A percentile compares a stretch with the other conserved stretches of the same genome.
Evolutionary conservation across 768 basidiomycete species (phyloP).

Genomic region (Stropharia rugosoannulata): DNA sequence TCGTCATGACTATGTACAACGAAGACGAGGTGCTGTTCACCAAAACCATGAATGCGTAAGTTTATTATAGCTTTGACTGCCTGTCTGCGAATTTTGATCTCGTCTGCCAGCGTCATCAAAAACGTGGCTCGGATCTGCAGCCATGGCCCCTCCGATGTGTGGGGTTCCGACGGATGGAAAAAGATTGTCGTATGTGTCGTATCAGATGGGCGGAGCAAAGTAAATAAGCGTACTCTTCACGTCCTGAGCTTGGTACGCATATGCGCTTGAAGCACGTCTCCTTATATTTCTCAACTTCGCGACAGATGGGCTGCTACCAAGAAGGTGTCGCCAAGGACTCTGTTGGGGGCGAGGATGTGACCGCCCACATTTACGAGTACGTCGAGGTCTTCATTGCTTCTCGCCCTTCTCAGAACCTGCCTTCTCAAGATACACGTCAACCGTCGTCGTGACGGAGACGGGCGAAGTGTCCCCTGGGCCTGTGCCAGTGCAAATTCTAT

Average conservation of each 20-base stretch:
- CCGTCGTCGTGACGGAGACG: slow-evolving; percentile 71
- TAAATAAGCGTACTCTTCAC: slow-evolving; percentile 92
- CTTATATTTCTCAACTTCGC: neutral
- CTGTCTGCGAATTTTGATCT: neutral
- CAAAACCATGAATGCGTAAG: slow-evolving; percentile 83
- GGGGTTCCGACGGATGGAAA: slow-evolving; percentile 88
- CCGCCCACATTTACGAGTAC: slow-evolving; percentile 91
- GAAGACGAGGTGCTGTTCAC: slow-evolving; percentile 82
- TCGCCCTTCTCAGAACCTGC: neutral
- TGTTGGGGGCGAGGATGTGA: slow-evolving; percentile 86
- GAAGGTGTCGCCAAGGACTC: slow-evolving; percentile 90
- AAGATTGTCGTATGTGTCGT: slow-evolving; percentile 89
- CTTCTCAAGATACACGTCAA: slow-evolving; percentile 69
- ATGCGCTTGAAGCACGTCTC: neutral
- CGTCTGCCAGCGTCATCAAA: slow-evolving; percentile 67
- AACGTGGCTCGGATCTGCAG: slow-evolving; percentile 80
- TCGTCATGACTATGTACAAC: slow-evolving; percentile 97
- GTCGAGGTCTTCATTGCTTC: slow-evolving; percentile 11
- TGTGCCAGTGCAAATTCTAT: slow-evolving; percentile 84
- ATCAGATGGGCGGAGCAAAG: slow-evolving; percentile 81
- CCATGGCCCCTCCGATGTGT: slow-evolving; percentile 68
- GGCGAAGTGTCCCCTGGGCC: slow-evolving; percentile 76
- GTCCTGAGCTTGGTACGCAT: slow-evolving; percentile 71
- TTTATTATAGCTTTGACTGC: slow-evolving; percentile 15
- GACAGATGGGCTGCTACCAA: slow-evolving; percentile 82